A percentile compares a stretch with the other conserved stretches of the same genome.
Conservation (phyloP, 306 rosid species). For the Potentilla sterilis region DNA sequence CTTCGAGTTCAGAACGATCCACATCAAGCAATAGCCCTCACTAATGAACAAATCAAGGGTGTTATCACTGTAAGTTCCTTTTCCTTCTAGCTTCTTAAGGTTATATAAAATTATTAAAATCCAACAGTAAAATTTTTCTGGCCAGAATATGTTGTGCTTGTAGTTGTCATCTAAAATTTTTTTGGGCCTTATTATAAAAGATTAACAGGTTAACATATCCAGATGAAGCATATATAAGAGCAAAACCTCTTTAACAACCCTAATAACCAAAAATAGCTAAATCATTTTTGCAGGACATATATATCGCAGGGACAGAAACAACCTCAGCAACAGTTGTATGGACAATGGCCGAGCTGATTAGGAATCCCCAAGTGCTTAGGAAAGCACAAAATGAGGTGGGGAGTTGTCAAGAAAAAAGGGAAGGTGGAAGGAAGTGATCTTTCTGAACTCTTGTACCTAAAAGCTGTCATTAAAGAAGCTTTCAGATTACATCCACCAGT, state of each 20-base stretch:
- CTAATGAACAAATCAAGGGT: slow-evolving; percentile 30
- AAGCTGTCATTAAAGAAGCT: slow-evolving; percentile 16
- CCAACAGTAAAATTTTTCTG: too few relatives aligned
- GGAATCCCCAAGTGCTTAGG: slow-evolving; percentile 17
- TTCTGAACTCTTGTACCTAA: slow-evolving; percentile 10
- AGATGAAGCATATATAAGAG: too few relatives aligned
- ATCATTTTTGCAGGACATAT: slow-evolving; percentile 18
- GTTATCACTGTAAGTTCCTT: slow-evolving; percentile 25
- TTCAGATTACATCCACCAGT: slow-evolving; percentile 24
- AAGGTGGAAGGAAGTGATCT: slow-evolving; percentile 17
- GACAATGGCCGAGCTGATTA: slow-evolving; percentile 31
- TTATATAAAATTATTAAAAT: too few relatives aligned
- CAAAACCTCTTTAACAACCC: too few relatives aligned
- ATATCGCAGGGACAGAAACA: slow-evolving; percentile 25
- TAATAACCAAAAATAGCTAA: background rate
- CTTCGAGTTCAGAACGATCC: slow-evolving; percentile 39
- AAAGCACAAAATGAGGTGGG: slow-evolving; percentile 29
- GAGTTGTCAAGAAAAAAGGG: slow-evolving; percentile 6
- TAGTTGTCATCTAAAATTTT: too few relatives aligned
- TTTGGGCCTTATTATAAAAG: too few relatives aligned
- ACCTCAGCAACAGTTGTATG: slow-evolving; percentile 23
- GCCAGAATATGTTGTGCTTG: too few relatives aligned
- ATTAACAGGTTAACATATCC: too few relatives aligned
- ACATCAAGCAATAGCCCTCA: slow-evolving; percentile 16
- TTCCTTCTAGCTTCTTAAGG: background rate